phyloP scores from a whole-genome alignment of 192 early-diverging fungal species.

The Rhizophagus sp. region DNA sequence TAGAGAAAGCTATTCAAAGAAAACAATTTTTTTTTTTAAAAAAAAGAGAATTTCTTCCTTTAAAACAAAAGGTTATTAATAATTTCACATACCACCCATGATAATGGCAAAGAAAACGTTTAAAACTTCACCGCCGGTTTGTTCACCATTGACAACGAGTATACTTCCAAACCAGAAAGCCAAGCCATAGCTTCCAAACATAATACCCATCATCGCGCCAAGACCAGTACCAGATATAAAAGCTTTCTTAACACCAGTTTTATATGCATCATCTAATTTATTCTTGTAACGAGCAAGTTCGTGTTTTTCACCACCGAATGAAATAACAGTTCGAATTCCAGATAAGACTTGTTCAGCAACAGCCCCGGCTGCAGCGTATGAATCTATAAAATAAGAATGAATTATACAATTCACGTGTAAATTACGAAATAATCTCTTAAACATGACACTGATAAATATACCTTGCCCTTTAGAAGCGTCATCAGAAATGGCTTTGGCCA shows the following conservation, averaged over 20 bases:
- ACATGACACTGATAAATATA: not conserved
- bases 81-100: slow-evolving; percentile 56
- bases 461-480: slow-evolving; percentile 7
- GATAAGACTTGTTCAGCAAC: slow-evolving; percentile 88
- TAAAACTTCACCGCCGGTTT: slow-evolving; percentile 58
- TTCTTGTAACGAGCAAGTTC: slow-evolving; percentile 64
- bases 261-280: slow-evolving; percentile 67
- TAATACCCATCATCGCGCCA: slow-evolving; percentile 55
- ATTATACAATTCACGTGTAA: not conserved
- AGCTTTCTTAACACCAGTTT: slow-evolving; percentile 63
- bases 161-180: slow-evolving; percentile 86
- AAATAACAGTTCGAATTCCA: slow-evolving; percentile 82
- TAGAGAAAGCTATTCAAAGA: slow-evolving; percentile 7
- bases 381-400: slow-evolving; percentile 32
- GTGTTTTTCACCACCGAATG: slow-evolving; percentile 79
- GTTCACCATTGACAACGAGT: slow-evolving; percentile 52
- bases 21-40: too few species aligned
- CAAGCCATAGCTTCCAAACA: slow-evolving; percentile 78
- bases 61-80: not conserved
- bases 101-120: slow-evolving; percentile 91
- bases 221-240: slow-evolving; percentile 61
- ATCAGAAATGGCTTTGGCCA: slow-evolving; percentile 2
- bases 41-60: not conserved
- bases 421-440: not conserved
- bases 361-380: slow-evolving; percentile 82